Evolutionary conservation across 306 rosid species (phyloP), one percentile per base, ranked within the genome.

Genomic region (Cucurbita maxima): DNA sequence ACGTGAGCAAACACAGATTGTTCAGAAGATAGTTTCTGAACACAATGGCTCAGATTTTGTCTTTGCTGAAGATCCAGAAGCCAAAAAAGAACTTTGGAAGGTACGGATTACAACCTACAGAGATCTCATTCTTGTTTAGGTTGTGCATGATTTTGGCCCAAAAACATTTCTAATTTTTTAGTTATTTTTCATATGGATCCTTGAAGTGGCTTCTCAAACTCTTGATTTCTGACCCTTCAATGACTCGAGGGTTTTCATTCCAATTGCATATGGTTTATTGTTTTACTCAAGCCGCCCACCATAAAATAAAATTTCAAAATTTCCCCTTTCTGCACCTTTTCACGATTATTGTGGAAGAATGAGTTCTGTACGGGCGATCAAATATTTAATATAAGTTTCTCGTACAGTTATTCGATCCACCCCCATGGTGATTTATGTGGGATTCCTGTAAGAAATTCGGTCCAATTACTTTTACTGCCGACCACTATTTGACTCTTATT

Each of bases 41-140:
- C 98, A 94, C 89, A 82, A 89, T 84, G 98, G 98, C 73, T 87
- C 98, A 3, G 97, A 89, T 86, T 94, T 90, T 86, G 92, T 89
- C 74, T 94, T 81, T 74, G 89, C 97, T 1, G 97, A 88, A 86
- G 98, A 94, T 53, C 92, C 89, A 53, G 90, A 88, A 79, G 90
- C 87, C 7, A 90, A 90, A 79, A 86, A 85, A 61, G 96, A 94
- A 78, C 94, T 94, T 41, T 94, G 98, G 98, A 84, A 83, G 98
- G 98, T 94, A 80, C 34, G 22, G 10, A 16, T 71, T 75, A 58
- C 48, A 67, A 8, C 34, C 58, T 19, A 13, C 14, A 19, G 5
- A 11, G 57, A 69, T 13, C 56, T 69, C 11, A 10, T 44, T 69
- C 52, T 37, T 61, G 52, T 41, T 64, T 38, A 63, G 11, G 12